A percentile compares a stretch with the other conserved stretches of the same genome.
These are phyloP conservation scores for Arbutus unedo DNA, from an alignment of 148 eudicot species.

Conservation along the genomic window DNA sequence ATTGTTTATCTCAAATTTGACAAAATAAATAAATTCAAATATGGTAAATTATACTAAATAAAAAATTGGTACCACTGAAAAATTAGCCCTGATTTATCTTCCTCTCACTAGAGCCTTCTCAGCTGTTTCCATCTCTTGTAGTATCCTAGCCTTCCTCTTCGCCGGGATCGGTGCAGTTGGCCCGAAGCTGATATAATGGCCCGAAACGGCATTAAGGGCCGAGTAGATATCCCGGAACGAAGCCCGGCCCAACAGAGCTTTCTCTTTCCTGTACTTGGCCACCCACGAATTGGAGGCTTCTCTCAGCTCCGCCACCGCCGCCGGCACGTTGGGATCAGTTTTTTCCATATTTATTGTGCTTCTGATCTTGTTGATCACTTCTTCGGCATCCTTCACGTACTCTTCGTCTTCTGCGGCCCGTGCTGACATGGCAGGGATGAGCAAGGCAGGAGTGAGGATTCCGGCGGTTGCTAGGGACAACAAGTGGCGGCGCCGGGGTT, in stretches of 20 bases:
- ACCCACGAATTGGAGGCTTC: conserved; percentile 86
- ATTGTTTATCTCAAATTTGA: background rate
- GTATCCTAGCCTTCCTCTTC: conserved; percentile 74
- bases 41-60: background rate
- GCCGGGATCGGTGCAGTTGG: conserved; percentile 85
- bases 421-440: conserved; percentile 29
- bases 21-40: background rate
- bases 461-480: conserved; percentile 33
- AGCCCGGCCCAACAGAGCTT: conserved; percentile 62
- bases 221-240: conserved; percentile 92
- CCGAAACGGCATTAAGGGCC: conserved; percentile 91
- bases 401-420: conserved; percentile 64
- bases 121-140: conserved; percentile 90
- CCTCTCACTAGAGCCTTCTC: conserved; percentile 87
- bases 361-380: conserved; percentile 79
- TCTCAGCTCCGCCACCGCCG: conserved; percentile 72
- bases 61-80: background rate
- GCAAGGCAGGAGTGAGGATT: conserved; percentile 22
- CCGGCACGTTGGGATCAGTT: conserved; percentile 68
- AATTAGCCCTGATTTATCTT: conserved; percentile 32
- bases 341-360: conserved; percentile 56
- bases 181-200: conserved; percentile 91
- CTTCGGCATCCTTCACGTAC: conserved; percentile 76
- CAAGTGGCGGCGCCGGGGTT: conserved; percentile 42
- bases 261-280: conserved; percentile 92